phyloP scores from a whole-genome alignment of 176 grass and related monocot species.

The Oryza meridionalis region DNA sequence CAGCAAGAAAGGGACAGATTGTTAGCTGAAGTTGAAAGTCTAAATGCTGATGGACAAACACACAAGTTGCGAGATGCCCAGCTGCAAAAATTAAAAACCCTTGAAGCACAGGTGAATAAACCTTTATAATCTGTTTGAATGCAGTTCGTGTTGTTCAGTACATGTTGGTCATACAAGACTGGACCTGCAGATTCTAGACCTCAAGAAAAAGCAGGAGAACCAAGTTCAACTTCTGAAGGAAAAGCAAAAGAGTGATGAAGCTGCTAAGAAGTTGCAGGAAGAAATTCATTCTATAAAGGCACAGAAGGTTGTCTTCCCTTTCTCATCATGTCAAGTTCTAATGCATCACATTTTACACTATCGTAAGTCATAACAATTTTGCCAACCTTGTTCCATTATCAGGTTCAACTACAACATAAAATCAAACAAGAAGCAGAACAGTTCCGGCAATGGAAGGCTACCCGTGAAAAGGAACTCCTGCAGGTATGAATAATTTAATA shows the following conservation, averaged over 20 bases:
- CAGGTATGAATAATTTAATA: conserved; percentile 54
- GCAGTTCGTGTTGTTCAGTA: not conserved
- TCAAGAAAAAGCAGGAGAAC: conserved; percentile 99
- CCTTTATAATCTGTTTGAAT: conserved; percentile 31
- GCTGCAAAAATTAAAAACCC: conserved; percentile 88
- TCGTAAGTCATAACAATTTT: not conserved
- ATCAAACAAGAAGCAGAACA: conserved; percentile 99
- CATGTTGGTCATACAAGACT: conserved; percentile 30
- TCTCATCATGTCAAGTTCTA: not conserved
- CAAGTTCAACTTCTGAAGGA: conserved; percentile 96
- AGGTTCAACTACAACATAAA: conserved; percentile 97
- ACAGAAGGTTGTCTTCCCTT: conserved; percentile 70
- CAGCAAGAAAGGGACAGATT: conserved; percentile 97
- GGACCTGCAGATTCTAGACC: conserved; percentile 76
- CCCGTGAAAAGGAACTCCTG: conserved; percentile 95
- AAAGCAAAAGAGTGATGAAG: conserved; percentile 98
- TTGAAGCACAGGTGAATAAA: conserved; percentile 83
- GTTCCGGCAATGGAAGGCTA: conserved; percentile 94
- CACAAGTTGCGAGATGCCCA: conserved; percentile 91
- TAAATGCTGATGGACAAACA: conserved; percentile 83
- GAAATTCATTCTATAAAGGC: conserved; percentile 97
- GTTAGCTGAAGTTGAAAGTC: conserved; percentile 93
- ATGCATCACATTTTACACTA: conserved; percentile 17
- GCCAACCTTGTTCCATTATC: conserved; percentile 26
- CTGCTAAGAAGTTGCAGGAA: conserved; percentile 97